A percentile compares a stretch with the other conserved stretches of the same genome.
phyloP scores from a whole-genome alignment of 2,329 filamentous ascomycete genomes.

The Phaeosphaeria sp. region DNA sequence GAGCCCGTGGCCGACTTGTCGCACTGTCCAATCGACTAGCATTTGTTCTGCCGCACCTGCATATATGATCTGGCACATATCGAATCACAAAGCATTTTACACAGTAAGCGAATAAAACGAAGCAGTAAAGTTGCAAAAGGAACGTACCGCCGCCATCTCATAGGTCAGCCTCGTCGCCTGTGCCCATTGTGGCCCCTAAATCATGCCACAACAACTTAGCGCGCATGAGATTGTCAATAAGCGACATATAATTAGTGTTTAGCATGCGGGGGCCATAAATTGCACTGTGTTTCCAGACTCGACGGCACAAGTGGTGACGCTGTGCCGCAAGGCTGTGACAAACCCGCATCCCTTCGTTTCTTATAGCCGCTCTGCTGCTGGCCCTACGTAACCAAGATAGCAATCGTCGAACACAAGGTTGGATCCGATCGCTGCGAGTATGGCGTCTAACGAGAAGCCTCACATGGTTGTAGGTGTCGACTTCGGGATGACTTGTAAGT shows the following conservation, averaged over 20 bases:
- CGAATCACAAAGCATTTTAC: neutral
- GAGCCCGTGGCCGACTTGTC: neutral
- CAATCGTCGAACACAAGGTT: neutral
- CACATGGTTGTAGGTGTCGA: slow-evolving; percentile 45
- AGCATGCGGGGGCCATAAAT: slow-evolving; percentile 8
- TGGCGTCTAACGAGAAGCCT: slow-evolving; percentile 29
- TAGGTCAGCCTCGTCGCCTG: slow-evolving; percentile 1
- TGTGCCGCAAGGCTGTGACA: slow-evolving; percentile 36
- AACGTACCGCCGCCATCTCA: neutral
- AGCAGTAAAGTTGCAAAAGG: neutral
- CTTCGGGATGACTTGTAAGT: slow-evolving; percentile 49
- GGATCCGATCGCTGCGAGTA: slow-evolving; percentile 3
- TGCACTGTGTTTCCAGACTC: slow-evolving; percentile 1
- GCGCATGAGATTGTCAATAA: neutral
- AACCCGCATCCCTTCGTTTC: slow-evolving; percentile 10
- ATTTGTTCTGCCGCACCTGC: neutral
- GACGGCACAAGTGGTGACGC: slow-evolving; percentile 6
- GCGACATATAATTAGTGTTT: neutral
- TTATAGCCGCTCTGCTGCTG: slow-evolving; percentile 12
- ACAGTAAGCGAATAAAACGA: neutral
- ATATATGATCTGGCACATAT: neutral
- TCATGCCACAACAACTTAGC: neutral
- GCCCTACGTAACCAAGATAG: slow-evolving; percentile 1
- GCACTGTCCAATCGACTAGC: too few species aligned
- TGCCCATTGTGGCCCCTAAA: neutral